Evolutionary conservation across 352 stramenopile species (phyloP), one percentile per base, ranked within the genome.

Genomic region (Phytophthora agathidicida): DNA sequence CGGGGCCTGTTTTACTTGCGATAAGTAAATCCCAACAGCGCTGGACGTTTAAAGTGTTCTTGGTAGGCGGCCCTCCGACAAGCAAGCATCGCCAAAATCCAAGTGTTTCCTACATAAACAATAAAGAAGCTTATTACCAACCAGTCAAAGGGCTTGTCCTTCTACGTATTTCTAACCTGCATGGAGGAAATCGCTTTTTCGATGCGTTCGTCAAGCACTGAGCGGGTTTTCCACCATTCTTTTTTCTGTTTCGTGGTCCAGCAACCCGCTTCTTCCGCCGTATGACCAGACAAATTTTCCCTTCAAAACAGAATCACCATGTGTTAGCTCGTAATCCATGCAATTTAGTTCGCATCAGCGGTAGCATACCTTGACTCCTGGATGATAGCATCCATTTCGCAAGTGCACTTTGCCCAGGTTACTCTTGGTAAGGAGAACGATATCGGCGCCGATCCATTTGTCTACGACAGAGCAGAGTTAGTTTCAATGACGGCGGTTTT

Each of bases 221-320:
- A 83, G 44, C 86, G 77, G 28, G 59, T 85, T 50, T 60, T 70
- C 86, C 86, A 95, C 86, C 86, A 95, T 20, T 75, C 43, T n/a
- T 85, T 89, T 55, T 93, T 94, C 35, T 83, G 73, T 8, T 84
- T 60, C 2, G 70, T 51, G 16, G 54, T 71, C 84, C 79, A 93
- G 27, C 70, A 67, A 5, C 69, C 57, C 10, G 78, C 68, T 53
- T 80, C 77, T 48, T 90, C 63, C 10, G 56, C 73, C 3, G 75
- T 80, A 35, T 93, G 71, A 0, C 80, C 83, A 33, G 75, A 86
- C 20, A 95, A 59, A 19, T 78, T 79, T 16, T 73, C 49, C 33
- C 84, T 95, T 52, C 16, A 27, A 35, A 27, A 2, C 17, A 46
- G 17, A 32, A 22, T 48, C 9, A 17, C 6, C 26, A 52, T 31